phyloP scores from a whole-genome alignment of 1,139 yeast genomes.

The Spencermartinsiella ligniputridi region DNA sequence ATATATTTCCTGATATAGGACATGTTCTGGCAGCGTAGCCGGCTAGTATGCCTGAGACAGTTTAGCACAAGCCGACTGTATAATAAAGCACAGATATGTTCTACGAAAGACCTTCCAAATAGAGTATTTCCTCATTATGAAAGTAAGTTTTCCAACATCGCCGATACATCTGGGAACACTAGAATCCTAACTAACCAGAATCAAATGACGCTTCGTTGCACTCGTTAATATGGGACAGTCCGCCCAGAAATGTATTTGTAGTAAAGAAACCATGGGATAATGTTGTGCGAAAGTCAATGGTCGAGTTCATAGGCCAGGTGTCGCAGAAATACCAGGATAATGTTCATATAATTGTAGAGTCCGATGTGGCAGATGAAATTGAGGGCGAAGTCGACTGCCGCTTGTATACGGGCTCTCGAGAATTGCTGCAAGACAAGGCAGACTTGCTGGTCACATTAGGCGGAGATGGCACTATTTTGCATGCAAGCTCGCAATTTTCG shows the following conservation, averaged over 20 bases:
- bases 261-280: constrained; percentile 82
- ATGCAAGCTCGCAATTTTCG: constrained; percentile 61
- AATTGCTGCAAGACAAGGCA: constrained; percentile 48
- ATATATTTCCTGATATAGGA: too few relatives aligned
- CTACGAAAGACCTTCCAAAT: not conserved
- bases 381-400: constrained; percentile 38
- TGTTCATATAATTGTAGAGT: constrained; percentile 70
- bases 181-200: constrained; percentile 7
- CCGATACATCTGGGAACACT: constrained; percentile 1
- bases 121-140: constrained; percentile 5
- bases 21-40: too few relatives aligned
- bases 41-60: not conserved
- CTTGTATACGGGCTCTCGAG: constrained; percentile 27
- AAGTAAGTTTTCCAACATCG: constrained; percentile 3
- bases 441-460: constrained; percentile 84
- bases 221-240: constrained; percentile 29
- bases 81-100: not conserved
- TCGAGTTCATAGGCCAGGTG: constrained; percentile 47
- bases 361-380: constrained; percentile 72
- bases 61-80: not conserved
- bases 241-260: constrained; percentile 64
- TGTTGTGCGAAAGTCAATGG: constrained; percentile 61
- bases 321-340: constrained; percentile 39
- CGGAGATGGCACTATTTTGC: constrained; percentile 91
- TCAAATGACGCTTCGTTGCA: constrained; percentile 13